Base-by-base conservation (phyloP, 1,139 yeast species). In the Komagataea norvegica region DNA sequence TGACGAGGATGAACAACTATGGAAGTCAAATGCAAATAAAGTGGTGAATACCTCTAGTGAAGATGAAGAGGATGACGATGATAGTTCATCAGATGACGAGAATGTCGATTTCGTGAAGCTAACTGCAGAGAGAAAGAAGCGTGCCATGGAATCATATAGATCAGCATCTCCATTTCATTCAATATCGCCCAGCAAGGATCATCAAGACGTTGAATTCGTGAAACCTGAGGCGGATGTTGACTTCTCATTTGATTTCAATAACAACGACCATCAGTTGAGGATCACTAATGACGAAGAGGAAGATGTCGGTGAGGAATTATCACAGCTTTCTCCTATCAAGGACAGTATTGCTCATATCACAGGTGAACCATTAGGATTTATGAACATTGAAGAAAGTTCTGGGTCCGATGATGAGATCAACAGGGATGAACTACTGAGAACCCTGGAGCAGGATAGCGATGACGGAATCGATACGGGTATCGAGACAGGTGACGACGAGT, bases 401-500 rank as follows among this genome's bases (percentile, higher is more conserved):
- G 67, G 62, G 25, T 77, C 87, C 0, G 88, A 80, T 43, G 85
- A 79, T 53, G 86, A 80, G 52, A 76, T 81, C 44, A 88, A 81
- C 55, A 83, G 79, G 51, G 81, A 80, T 49, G 84, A 79, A 45
- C 67, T 81, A 42, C 68, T 81, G 40, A 81, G 81, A 30, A 79
- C 87, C 1, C 64, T 78, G 36, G 83, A 79, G 48, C 83, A 79
- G 17, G 85, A 79, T 51, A 74, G 57, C 31, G 41, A 33, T 30
- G 62, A 56, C 31, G 67, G 57, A 14, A 45, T 58, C 4, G 65
- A 68, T 32, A 64, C 67, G 38, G 72, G 78, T 2, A 48, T 74
- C 33, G 79, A 71, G 20, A 71, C 79, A 17, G 61, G 69, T 34
- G 78, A 74, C 37, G 84, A 77, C 40, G 83, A 75, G 41, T 70